Percentiles rank a stretch among this genome's conserved stretches.
These are phyloP conservation scores for Boletus austroedulis DNA, from an alignment of 1,284 basidiomycete genomes.

Conservation along the genomic window DNA sequence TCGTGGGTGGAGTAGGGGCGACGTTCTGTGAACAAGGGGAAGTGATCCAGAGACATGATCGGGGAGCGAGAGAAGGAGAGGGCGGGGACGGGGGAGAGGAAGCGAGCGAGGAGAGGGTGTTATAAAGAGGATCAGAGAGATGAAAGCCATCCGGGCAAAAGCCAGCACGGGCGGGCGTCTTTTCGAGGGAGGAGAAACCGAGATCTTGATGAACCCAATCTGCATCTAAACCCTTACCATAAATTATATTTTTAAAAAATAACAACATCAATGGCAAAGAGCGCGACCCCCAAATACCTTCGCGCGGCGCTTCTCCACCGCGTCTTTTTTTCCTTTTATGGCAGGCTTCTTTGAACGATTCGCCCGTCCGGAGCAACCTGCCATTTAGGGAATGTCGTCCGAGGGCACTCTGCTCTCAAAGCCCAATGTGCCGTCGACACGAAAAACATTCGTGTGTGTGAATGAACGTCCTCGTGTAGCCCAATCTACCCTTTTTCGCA, in stretches of 20 bases:
- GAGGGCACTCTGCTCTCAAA: neutral
- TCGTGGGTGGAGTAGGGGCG: slow-evolving; percentile 28
- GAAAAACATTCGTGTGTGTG: neutral
- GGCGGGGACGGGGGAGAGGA: slow-evolving; percentile 13
- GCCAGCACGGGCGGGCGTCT: neutral
- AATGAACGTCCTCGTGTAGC: slow-evolving; percentile 5
- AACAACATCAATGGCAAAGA: neutral
- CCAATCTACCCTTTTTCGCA: slow-evolving; percentile 8
- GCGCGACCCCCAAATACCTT: slow-evolving; percentile 16
- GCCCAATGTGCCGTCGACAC: neutral
- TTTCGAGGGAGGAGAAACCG: neutral
- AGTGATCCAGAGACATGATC: slow-evolving; percentile 35
- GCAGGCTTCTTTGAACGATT: slow-evolving; percentile 22
- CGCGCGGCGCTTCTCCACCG: neutral
- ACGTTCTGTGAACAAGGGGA: slow-evolving; percentile 32
- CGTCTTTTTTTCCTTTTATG: slow-evolving; percentile 18
- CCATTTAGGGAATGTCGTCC: slow-evolving; percentile 13
- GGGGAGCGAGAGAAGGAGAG: neutral
- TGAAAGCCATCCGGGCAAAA: slow-evolving; percentile 12
- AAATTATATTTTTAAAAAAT: neutral
- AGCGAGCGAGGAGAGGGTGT: slow-evolving; percentile 14
- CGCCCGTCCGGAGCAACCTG: slow-evolving; percentile 10
- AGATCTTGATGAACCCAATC: slow-evolving; percentile 29
- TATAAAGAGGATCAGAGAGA: slow-evolving; percentile 33
- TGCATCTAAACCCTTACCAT: slow-evolving; percentile 1